Conservation (phyloP, 2,329 filamentous ascomycete species). For the Graphilbum fragrans region DNA sequence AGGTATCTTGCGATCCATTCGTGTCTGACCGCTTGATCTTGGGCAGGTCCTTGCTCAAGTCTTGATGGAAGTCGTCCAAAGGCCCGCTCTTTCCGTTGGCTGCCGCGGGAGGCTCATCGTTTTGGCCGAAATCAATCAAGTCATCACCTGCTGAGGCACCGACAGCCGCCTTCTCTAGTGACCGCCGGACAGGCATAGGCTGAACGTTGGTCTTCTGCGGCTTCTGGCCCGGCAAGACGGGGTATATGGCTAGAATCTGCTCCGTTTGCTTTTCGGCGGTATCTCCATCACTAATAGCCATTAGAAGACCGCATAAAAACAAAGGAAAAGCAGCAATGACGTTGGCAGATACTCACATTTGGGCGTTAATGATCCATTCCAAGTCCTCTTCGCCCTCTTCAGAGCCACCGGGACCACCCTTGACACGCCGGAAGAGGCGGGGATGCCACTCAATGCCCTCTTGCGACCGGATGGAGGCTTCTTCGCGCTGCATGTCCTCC, state of each 20-base stretch:
- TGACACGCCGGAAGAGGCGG: constrained; percentile 67
- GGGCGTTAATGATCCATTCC: constrained; percentile 88
- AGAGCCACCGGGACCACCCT: constrained; percentile 53
- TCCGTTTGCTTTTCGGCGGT: constrained; percentile 59
- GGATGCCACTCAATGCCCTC: constrained; percentile 81
- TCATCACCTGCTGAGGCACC: constrained; percentile 18
- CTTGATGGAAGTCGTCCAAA: constrained; percentile 43
- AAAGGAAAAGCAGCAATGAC: constrained; percentile 4
- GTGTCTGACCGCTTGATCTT: constrained; percentile 21
- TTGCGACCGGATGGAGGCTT: constrained; percentile 67
- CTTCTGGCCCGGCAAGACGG: constrained; percentile 70
- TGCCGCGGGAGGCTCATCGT: constrained; percentile 22
- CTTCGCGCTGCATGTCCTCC: constrained; percentile 82
- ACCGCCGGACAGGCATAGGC: constrained; percentile 22
- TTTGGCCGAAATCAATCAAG: constrained; percentile 47
- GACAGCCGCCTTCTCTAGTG: constrained; percentile 7
- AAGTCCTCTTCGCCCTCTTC: constrained; percentile 80
- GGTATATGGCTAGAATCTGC: constrained; percentile 78
- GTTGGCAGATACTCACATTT: constrained; percentile 45
- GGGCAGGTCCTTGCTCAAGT: constrained; percentile 39
- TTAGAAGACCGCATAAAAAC: neutral
- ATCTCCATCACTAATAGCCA: constrained; percentile 33
- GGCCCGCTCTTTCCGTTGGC: constrained; percentile 30
- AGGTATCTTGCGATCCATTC: constrained; percentile 23
- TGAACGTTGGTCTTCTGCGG: constrained; percentile 41